Conservation (phyloP, 148 eudicot genomes). For the Polygonum aviculare region DNA sequence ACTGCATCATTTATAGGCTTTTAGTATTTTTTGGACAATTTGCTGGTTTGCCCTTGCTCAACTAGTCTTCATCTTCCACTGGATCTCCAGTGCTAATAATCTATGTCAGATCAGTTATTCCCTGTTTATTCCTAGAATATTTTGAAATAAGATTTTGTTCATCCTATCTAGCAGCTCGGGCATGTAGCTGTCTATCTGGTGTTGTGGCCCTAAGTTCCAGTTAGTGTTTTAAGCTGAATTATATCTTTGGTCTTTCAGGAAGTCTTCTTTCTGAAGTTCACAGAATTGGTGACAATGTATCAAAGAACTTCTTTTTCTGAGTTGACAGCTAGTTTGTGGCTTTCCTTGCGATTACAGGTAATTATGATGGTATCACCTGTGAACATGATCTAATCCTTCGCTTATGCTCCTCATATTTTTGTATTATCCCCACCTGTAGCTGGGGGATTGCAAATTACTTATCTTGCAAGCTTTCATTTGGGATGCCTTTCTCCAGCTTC, state of each 20-base stretch:
- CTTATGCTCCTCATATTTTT: neutral
- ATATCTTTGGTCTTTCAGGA: conserved; percentile 40
- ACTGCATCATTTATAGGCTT: neutral
- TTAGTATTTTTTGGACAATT: neutral
- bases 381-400: neutral
- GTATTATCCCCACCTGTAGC: neutral
- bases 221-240: neutral
- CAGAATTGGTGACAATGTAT: conserved; percentile 44
- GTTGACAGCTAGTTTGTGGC: conserved; percentile 91
- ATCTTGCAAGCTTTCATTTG: neutral
- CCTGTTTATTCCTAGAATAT: neutral
- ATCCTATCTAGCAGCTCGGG: neutral
- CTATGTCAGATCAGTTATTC: neutral
- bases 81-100: neutral
- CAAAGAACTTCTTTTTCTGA: conserved; percentile 92
- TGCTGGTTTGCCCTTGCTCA: neutral
- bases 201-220: neutral
- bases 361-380: neutral
- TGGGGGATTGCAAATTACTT: neutral
- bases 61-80: neutral
- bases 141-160: neutral
- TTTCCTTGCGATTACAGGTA: conserved; percentile 95
- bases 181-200: neutral
- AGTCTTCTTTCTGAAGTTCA: conserved; percentile 55
- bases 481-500: neutral